phyloP scores from a whole-genome alignment of 345 rosid species.

The Linum tenue region DNA sequence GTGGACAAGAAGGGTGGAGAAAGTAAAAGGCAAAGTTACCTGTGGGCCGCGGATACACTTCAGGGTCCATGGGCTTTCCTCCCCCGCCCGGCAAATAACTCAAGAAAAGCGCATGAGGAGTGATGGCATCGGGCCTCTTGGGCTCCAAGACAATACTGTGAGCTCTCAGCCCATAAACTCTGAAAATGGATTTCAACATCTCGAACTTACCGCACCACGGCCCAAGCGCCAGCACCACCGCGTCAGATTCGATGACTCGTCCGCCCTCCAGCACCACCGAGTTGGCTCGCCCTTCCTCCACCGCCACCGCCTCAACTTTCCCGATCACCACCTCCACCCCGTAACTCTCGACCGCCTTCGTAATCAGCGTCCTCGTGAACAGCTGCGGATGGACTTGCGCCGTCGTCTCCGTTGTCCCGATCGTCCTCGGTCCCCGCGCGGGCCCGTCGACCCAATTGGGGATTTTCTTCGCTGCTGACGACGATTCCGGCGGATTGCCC shows the following conservation, averaged over 20 bases:
- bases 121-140: constrained; percentile 39
- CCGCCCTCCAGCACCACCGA: constrained; percentile 64
- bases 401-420: constrained; percentile 61
- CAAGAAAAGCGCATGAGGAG: constrained; percentile 66
- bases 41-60: constrained; percentile 76
- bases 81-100: constrained; percentile 42
- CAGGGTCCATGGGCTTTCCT: constrained; percentile 58
- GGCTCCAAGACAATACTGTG: constrained; percentile 79
- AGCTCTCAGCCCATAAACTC: constrained; percentile 68
- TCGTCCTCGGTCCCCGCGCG: constrained; percentile 30
- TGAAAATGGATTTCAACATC: constrained; percentile 46
- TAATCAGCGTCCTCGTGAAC: constrained; percentile 46
- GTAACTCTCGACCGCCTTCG: constrained; percentile 45
- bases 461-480: constrained; percentile 8
- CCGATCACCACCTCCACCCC: constrained; percentile 70
- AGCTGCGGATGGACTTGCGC: constrained; percentile 83
- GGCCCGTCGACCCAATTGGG: constrained; percentile 81
- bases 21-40: constrained; percentile 22
- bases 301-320: constrained; percentile 42
- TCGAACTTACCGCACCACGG: constrained; percentile 79
- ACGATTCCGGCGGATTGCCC: constrained; percentile 3
- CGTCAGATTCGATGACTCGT: constrained; percentile 43
- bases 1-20: background rate
- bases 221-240: constrained; percentile 70
- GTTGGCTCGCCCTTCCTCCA: constrained; percentile 36